These are phyloP conservation scores for Pseudozyma hubeiensis DNA, from an alignment of 1,284 basidiomycete species.

Conservation along the genomic window DNA sequence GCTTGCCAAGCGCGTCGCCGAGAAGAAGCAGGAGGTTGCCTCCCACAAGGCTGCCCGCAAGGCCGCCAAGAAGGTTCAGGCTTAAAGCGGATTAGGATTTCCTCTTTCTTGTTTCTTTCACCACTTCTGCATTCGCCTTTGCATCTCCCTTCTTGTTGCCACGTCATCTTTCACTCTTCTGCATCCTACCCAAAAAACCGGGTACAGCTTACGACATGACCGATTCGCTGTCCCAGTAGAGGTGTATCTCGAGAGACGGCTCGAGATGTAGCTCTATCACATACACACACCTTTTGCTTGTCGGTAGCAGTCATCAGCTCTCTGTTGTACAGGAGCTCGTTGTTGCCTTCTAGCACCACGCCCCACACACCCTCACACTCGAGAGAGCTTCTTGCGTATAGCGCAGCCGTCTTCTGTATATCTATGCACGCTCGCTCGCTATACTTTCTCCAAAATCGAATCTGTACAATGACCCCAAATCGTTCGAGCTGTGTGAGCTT, in stretches of 20 bases:
- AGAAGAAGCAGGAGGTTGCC: constrained; percentile 78
- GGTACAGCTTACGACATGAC: constrained; percentile 19
- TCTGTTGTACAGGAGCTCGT: constrained; percentile 9
- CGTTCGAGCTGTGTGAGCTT: not conserved
- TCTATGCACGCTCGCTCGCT: constrained; percentile 26
- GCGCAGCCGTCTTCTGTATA: constrained; percentile 45
- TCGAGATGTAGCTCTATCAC: constrained; percentile 21
- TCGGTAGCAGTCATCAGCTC: constrained; percentile 2
- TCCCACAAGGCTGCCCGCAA: constrained; percentile 53
- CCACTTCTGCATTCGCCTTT: constrained; percentile 21
- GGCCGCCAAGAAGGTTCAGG: constrained; percentile 52
- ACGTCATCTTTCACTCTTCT: constrained; percentile 11
- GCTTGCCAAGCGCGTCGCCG: constrained; percentile 88
- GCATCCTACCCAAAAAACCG: constrained; percentile 35
- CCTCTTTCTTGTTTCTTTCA: constrained; percentile 4
- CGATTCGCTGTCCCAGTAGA: constrained; percentile 18
- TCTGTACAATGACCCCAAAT: constrained; percentile 46
- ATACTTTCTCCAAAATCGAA: constrained; percentile 34
- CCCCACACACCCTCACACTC: constrained; percentile 16
- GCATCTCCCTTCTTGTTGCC: constrained; percentile 27
- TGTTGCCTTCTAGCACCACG: constrained; percentile 2
- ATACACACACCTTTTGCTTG: not conserved
- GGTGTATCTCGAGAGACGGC: constrained; percentile 36
- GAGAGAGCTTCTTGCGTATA: constrained; percentile 31
- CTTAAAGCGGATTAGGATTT: constrained; percentile 27